These are phyloP conservation scores for Crucihimalaya himalaica DNA, from an alignment of 345 rosid species.

Conservation along the genomic window DNA sequence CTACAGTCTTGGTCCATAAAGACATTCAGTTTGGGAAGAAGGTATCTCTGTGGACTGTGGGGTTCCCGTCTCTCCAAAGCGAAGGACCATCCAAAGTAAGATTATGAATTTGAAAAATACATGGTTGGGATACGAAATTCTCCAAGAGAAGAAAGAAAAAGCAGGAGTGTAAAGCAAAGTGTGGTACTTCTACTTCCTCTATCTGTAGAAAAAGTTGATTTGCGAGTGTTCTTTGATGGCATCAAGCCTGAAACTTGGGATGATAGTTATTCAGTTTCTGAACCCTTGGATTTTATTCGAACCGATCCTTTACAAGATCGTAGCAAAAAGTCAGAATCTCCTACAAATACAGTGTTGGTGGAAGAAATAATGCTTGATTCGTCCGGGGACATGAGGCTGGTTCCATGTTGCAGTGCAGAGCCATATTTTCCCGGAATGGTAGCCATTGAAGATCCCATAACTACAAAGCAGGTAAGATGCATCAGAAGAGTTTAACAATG, in stretches of 20 bases:
- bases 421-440: constrained; percentile 20
- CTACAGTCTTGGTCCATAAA: no score
- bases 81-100: no score
- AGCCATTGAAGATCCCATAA: constrained; percentile 27
- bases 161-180: constrained; percentile 36
- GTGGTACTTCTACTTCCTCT: constrained; percentile 5
- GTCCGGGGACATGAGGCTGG: background rate
- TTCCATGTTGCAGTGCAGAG: constrained; percentile 11
- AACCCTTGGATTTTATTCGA: constrained; percentile 17
- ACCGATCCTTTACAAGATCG: constrained; percentile 31
- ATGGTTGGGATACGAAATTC: constrained; percentile 50
- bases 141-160: constrained; percentile 45
- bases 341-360: constrained; percentile 15
- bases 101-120: no score
- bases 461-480: constrained; percentile 12
- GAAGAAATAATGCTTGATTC: constrained; percentile 27
- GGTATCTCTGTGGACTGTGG: no score
- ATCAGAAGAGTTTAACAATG: constrained; percentile 6
- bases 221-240: constrained; percentile 31
- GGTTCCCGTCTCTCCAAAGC: no score
- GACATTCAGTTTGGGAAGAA: no score
- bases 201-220: constrained; percentile 7
- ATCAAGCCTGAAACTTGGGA: constrained; percentile 51
- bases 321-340: constrained; percentile 31
- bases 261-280: constrained; percentile 38